Evolutionary conservation across 164 flowering plant species (phyloP).

Genomic region (Paratinospora sagittata): DNA sequence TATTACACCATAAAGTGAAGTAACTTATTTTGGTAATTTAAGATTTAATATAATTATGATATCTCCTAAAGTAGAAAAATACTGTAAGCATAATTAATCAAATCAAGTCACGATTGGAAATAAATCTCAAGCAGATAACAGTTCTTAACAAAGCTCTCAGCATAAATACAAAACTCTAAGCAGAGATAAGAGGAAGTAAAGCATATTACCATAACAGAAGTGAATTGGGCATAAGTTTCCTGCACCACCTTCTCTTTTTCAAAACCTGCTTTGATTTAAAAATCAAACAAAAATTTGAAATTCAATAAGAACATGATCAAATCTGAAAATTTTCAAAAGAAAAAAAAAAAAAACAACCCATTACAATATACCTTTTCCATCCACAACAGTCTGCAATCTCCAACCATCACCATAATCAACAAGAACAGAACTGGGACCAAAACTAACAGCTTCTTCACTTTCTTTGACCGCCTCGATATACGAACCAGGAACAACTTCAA

Average conservation of each 20-base stretch:
- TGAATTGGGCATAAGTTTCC: background rate
- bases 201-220: conserved; percentile 19
- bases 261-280: conserved; percentile 12
- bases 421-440: conserved; percentile 62
- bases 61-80: too few species aligned
- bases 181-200: background rate
- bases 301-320: background rate
- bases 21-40: too few species aligned
- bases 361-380: conserved; percentile 27
- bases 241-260: conserved; percentile 6
- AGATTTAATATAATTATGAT: too few species aligned
- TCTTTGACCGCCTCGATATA: conserved; percentile 68
- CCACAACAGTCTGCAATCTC: conserved; percentile 56
- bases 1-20: too few species aligned
- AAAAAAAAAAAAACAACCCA: too few species aligned
- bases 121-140: too few species aligned
- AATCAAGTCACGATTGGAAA: too few species aligned
- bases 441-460: conserved; percentile 70
- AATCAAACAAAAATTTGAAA: background rate
- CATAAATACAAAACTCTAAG: background rate
- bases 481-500: conserved; percentile 29
- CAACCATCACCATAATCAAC: conserved; percentile 67
- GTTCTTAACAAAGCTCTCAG: background rate
- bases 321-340: too few species aligned
- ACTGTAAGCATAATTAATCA: too few species aligned